phyloP scores from a whole-genome alignment of 192 early-diverging fungal genomes.

The Oehlia diaphana region DNA sequence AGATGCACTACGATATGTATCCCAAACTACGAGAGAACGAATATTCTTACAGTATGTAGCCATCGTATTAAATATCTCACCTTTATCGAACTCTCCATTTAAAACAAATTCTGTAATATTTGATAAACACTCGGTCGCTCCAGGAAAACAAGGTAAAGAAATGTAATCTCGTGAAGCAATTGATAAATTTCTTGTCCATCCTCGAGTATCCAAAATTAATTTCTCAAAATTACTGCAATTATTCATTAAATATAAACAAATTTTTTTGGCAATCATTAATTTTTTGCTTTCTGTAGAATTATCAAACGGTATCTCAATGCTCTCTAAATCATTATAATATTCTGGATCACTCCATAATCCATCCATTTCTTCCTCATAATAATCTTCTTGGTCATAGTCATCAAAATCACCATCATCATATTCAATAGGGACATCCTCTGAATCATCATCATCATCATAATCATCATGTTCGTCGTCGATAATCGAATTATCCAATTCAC shows the following conservation, averaged over 20 bases:
- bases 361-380: background rate
- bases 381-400: background rate
- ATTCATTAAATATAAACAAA: slow-evolving; percentile 2
- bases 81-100: slow-evolving; percentile 15
- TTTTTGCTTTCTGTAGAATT: background rate
- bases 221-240: background rate
- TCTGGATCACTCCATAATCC: background rate
- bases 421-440: background rate
- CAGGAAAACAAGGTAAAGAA: background rate
- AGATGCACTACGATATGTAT: background rate
- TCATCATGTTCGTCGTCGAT: background rate
- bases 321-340: background rate
- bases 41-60: background rate
- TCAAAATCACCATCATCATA: slow-evolving; percentile 13
- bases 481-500: background rate
- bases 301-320: background rate
- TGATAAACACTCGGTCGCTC: background rate
- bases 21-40: background rate
- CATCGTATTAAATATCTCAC: background rate
- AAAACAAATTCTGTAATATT: slow-evolving; percentile 4
- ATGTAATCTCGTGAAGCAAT: slow-evolving; percentile 3
- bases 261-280: background rate
- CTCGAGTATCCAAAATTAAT: background rate
- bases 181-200: background rate
- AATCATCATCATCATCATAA: background rate